Evolutionary conservation across 2,329 filamentous ascomycete species (phyloP), one percentile per base, ranked within the genome.

Genomic region (Fusarium albidum): DNA sequence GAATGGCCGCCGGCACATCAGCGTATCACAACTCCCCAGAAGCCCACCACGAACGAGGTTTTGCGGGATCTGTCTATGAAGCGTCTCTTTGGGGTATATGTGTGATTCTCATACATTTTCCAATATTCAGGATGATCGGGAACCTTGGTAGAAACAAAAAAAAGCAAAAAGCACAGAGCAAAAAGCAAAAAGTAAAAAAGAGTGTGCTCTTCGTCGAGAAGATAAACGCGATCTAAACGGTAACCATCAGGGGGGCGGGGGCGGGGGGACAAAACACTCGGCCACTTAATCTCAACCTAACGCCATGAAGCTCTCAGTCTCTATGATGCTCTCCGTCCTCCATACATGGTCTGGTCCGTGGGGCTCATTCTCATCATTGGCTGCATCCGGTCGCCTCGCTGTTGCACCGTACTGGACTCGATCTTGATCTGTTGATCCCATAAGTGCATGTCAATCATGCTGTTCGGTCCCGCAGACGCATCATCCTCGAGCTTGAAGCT

Each of bases 181-280:
- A n/a, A n/a, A n/a, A n/a, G n/a, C n/a, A n/a, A n/a, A n/a, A n/a
- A n/a, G n/a, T n/a, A 52, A 58, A 51, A 61, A 62, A 34, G 58
- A 63, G 59, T 51, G 60, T 53, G 38, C 61, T 70, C 70, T 71
- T 72, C 69, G 53, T 63, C 58, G 67, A 60, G 67, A 72, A 71
- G 69, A 71, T 68, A 55, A 67, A 69, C n/a, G 57, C 54, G 66
- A 55, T 72, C 68, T 71, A 71, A 61, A 48, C 56, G 45, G 31
- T 58, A 44, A 50, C 62, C 48, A 47, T 21, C 54, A 63, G 62
- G 46, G 17, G 28, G 42, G 25, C 21, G 13, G 12, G 62, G 46
- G 17, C 33, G 42, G 25, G 28, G 13, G 12, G 42, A 27, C 47
- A 51, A 54, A 55, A 40, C 27, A 49, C 32, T 33, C 35, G 28